phyloP scores from a whole-genome alignment of 2,329 filamentous ascomycete species.

The Colletotrichum echinochloae region DNA sequence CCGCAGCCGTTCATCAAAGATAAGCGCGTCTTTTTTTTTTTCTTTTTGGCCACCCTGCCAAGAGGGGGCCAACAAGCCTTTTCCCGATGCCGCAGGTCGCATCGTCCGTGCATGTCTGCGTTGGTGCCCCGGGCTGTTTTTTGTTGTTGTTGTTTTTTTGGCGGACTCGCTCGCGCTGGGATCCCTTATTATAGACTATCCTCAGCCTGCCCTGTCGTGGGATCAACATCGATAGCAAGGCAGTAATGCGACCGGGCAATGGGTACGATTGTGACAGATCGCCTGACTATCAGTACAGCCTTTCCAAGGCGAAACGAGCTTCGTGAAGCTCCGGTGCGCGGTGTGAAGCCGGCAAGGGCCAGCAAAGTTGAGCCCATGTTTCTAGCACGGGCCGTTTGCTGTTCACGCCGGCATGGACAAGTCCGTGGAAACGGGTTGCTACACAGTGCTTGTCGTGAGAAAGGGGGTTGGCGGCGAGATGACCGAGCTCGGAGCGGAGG shows the following conservation, averaged over 20 bases:
- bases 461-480: background rate
- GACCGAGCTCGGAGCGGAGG: constrained; percentile 11
- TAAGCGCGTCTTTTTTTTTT: background rate
- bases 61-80: background rate
- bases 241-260: no score
- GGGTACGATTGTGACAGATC: no score
- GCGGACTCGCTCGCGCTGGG: background rate
- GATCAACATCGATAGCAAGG: background rate
- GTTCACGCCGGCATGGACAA: background rate
- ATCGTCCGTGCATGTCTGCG: background rate
- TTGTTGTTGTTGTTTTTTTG: no score
- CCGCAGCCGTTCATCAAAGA: background rate
- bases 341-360: background rate
- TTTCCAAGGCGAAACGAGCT: background rate
- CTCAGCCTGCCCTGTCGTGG: background rate
- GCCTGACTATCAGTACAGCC: no score
- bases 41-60: background rate
- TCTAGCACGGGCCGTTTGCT: background rate
- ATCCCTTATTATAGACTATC: background rate
- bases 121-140: background rate
- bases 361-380: background rate
- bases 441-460: background rate
- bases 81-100: background rate
- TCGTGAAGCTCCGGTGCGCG: background rate
- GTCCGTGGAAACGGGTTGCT: background rate